phyloP scores from a whole-genome alignment of 139 green algal species.

The Chara braunii region DNA sequence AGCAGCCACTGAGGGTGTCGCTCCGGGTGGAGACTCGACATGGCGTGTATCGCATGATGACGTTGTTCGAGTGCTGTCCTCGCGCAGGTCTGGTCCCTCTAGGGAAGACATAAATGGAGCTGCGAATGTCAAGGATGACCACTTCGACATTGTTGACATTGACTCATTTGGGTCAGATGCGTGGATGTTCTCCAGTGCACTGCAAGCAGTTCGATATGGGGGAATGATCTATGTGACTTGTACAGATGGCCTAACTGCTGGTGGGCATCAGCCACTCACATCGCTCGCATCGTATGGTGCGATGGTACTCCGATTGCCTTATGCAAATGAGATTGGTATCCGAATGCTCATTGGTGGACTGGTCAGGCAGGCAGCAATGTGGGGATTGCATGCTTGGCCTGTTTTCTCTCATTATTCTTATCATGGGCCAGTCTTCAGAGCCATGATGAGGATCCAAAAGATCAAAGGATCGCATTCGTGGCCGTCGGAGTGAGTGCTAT shows the following conservation, averaged over 20 bases:
- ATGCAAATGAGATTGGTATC: conserved; percentile 35
- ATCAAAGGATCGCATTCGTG: not conserved
- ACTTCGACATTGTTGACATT: conserved; percentile 59
- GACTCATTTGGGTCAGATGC: conserved; percentile 57
- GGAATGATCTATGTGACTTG: conserved; percentile 64
- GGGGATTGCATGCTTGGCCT: conserved; percentile 16
- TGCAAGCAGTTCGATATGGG: conserved; percentile 27
- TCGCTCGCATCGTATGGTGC: conserved; percentile 27
- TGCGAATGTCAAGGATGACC: too few relatives aligned
- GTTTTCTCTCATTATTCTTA: conserved; percentile 40
- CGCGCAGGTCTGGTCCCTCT: too few relatives aligned
- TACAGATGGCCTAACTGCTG: conserved; percentile 55
- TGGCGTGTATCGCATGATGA: too few relatives aligned
- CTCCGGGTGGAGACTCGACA: too few relatives aligned
- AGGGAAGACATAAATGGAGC: too few relatives aligned
- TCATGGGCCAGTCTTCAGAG: conserved; percentile 45
- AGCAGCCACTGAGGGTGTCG: too few relatives aligned
- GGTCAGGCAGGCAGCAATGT: conserved; percentile 15
- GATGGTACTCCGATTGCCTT: conserved; percentile 26
- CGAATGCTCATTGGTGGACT: conserved; percentile 38
- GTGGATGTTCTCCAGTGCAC: conserved; percentile 38
- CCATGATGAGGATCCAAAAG: conserved; percentile 31
- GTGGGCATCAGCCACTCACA: conserved; percentile 17
- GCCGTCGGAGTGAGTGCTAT: conserved; percentile 15
- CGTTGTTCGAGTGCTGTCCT: too few relatives aligned